Conservation (phyloP, 768 basidiomycete genomes). For the Suillus ampliporus region DNA sequence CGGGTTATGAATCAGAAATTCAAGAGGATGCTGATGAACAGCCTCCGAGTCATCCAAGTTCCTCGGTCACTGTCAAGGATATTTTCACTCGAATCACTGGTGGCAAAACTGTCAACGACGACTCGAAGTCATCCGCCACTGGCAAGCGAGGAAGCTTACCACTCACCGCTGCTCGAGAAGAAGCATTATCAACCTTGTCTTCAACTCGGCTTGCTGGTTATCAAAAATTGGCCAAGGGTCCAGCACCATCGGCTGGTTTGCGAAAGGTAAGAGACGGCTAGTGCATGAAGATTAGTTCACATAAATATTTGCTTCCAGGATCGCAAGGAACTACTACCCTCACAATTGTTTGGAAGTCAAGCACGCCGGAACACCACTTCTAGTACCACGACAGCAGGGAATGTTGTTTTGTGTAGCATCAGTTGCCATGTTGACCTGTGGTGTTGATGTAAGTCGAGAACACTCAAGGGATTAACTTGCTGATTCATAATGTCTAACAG, state of each 20-base stretch:
- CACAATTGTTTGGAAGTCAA: no score
- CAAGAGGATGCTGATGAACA: background rate
- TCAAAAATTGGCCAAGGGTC: constrained; percentile 7
- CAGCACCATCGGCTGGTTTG: background rate
- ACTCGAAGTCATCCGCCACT: background rate
- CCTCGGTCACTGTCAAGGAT: background rate
- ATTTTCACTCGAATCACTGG: background rate
- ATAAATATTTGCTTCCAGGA: constrained; percentile 8
- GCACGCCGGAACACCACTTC: background rate
- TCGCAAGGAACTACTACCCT: background rate
- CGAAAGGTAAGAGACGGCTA: background rate
- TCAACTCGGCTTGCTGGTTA: background rate
- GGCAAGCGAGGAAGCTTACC: background rate
- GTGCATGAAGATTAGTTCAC: no score
- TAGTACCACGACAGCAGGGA: background rate
- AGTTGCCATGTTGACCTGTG: background rate
- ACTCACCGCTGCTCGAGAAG: background rate
- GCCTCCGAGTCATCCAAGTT: background rate
- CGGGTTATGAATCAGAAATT: background rate
- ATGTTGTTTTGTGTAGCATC: background rate
- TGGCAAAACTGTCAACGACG: background rate
- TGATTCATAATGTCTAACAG: background rate
- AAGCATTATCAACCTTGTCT: background rate
- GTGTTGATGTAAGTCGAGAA: background rate
- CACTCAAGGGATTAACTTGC: background rate